A percentile compares a stretch with the other conserved stretches of the same genome.
phyloP scores from a whole-genome alignment of 176 grass and related monocot species.

The Aegilops tauschii region DNA sequence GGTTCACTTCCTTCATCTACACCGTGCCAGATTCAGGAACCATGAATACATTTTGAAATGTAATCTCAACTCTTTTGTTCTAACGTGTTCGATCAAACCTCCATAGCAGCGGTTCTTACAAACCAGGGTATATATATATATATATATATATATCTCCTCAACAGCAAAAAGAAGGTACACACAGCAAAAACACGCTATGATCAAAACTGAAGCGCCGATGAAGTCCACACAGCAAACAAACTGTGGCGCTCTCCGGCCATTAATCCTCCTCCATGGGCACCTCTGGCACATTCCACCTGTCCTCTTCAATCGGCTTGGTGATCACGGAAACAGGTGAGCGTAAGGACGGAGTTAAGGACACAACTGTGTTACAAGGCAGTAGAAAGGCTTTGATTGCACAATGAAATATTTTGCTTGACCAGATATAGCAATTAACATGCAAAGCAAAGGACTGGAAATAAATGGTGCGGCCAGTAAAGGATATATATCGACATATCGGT shows the following conservation, averaged over 20 bases:
- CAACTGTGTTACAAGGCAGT: not conserved
- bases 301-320: conserved; percentile 79
- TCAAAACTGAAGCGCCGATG: not conserved
- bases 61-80: too few relatives aligned
- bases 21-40: too few relatives aligned
- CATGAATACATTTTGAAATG: too few relatives aligned
- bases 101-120: too few relatives aligned
- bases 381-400: too few relatives aligned
- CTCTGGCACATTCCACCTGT: conserved; percentile 70
- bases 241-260: not conserved
- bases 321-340: conserved; percentile 62
- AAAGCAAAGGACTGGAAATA: too few relatives aligned
- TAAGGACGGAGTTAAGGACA: conserved; percentile 67
- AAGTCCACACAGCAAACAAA: not conserved
- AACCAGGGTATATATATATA: not conserved
- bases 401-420: too few relatives aligned
- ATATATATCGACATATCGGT: conserved; percentile 63
- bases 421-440: too few relatives aligned
- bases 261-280: conserved; percentile 91
- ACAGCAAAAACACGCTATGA: not conserved
- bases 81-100: too few relatives aligned
- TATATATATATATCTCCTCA: not conserved
- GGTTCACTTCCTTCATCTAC: not conserved
- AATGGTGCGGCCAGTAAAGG: too few relatives aligned
- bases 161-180: not conserved